Percentiles rank a stretch among this genome's conserved stretches.
phyloP scores from a whole-genome alignment of 192 early-diverging fungal species.

The Backusella westeae region DNA sequence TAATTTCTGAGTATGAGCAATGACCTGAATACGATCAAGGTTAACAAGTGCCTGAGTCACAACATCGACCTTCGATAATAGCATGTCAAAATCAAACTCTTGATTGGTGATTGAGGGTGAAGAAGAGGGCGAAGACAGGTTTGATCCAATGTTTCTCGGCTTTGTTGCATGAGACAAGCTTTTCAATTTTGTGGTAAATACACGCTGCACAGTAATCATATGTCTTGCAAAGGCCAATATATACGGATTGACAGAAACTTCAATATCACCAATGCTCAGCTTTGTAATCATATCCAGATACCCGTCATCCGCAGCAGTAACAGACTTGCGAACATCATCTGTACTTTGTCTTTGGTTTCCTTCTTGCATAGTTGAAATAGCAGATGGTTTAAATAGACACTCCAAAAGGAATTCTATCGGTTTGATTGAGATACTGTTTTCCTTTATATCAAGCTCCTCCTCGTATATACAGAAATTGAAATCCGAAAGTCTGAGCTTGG shows the following conservation, averaged over 20 bases:
- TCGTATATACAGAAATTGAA: conserved; percentile 50
- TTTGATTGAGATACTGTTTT: conserved; percentile 45
- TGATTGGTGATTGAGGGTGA: conserved; percentile 7
- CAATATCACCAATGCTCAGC: conserved; percentile 31
- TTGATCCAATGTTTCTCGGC: neutral
- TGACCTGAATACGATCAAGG: conserved; percentile 42
- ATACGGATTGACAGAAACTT: conserved; percentile 46
- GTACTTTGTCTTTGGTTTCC: neutral
- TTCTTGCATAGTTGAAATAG: neutral
- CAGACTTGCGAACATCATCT: neutral
- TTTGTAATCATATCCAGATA: conserved; percentile 47
- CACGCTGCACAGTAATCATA: conserved; percentile 53
- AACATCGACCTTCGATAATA: conserved; percentile 44
- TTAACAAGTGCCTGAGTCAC: conserved; percentile 43
- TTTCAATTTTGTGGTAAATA: conserved; percentile 42
- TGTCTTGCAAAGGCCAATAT: conserved; percentile 56
- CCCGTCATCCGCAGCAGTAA: conserved; percentile 15
- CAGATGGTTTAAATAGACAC: conserved; percentile 31
- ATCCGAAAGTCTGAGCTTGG: conserved; percentile 38
- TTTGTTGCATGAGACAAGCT: conserved; percentile 30
- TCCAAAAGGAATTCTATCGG: conserved; percentile 40
- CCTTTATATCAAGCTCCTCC: conserved; percentile 36
- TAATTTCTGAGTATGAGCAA: conserved; percentile 45
- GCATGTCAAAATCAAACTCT: neutral
- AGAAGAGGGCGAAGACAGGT: neutral